These are phyloP conservation scores for Petrea volubilis DNA, from an alignment of 257 asterid genomes.

Conservation along the genomic window DNA sequence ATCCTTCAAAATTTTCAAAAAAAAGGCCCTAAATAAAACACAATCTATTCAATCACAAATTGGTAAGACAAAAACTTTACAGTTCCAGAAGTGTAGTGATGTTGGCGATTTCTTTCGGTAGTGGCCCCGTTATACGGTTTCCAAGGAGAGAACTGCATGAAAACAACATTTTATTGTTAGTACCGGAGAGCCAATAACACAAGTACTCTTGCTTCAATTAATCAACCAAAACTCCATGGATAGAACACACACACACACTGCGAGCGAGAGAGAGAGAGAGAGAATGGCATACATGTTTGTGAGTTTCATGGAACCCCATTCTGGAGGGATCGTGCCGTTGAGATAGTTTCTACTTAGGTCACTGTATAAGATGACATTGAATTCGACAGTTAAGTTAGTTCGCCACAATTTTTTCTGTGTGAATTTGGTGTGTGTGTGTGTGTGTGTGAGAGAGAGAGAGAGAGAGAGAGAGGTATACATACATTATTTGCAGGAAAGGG, in stretches of 20 bases:
- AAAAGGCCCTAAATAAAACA: not conserved
- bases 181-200: not conserved
- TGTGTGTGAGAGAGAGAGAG: no score
- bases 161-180: slow-evolving; percentile 1
- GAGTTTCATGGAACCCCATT: slow-evolving; percentile 77
- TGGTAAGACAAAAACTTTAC: slow-evolving; percentile 35
- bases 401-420: not conserved
- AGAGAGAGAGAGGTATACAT: no score
- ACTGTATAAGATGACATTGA: slow-evolving; percentile 28
- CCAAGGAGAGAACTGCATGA: slow-evolving; percentile 58
- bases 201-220: not conserved
- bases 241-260: not conserved
- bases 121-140: slow-evolving; percentile 58
- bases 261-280: not conserved
- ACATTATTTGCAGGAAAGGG: slow-evolving; percentile 65
- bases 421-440: not conserved
- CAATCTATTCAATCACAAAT: not conserved
- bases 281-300: slow-evolving; percentile 42
- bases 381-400: slow-evolving; percentile 11
- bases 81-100: slow-evolving; percentile 54
- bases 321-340: slow-evolving; percentile 63
- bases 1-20: slow-evolving; percentile 28
- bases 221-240: not conserved
- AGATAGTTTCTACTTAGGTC: slow-evolving; percentile 72
- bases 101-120: slow-evolving; percentile 61